Percentiles rank a stretch among this genome's conserved stretches.
These are phyloP conservation scores for Ogataea dorogensis DNA, from an alignment of 805 yeast species.

Conservation along the genomic window DNA sequence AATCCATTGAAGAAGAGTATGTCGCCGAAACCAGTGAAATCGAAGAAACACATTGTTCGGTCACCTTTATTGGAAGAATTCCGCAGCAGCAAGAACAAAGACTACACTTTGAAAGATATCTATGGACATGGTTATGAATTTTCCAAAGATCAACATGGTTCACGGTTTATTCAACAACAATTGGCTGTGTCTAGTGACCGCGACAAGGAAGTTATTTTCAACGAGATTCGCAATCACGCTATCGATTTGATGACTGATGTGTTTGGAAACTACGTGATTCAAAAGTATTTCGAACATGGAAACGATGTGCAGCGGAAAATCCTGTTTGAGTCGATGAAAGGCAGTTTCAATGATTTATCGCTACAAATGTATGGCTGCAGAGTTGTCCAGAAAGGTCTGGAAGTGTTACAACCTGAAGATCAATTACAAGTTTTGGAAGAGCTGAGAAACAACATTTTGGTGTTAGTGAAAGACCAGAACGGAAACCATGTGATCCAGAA, in stretches of 20 bases:
- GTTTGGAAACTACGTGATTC: conserved; percentile 96
- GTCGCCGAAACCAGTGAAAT: conserved; percentile 26
- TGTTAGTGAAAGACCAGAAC: conserved; percentile 89
- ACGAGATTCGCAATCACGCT: conserved; percentile 74
- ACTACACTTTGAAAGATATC: conserved; percentile 68
- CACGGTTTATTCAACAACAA: conserved; percentile 92
- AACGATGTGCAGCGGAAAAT: conserved; percentile 63
- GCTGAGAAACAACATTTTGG: conserved; percentile 53
- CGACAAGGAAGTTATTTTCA: conserved; percentile 74
- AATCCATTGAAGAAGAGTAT: conserved; percentile 17
- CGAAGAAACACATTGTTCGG: conserved; percentile 54
- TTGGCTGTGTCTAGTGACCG: conserved; percentile 64
- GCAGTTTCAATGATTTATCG: conserved; percentile 71
- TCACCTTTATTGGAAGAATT: conserved; percentile 85
- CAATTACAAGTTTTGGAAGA: conserved; percentile 71
- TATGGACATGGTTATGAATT: conserved; percentile 88
- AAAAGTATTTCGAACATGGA: conserved; percentile 88
- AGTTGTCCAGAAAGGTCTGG: conserved; percentile 92
- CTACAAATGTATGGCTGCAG: conserved; percentile 98
- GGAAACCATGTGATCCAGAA: conserved; percentile 98
- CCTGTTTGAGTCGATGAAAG: conserved; percentile 68
- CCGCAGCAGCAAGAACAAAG: conserved; percentile 59
- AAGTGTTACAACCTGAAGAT: conserved; percentile 59
- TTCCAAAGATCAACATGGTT: conserved; percentile 95
- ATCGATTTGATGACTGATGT: conserved; percentile 90